phyloP scores from a whole-genome alignment of 2,329 filamentous ascomycete genomes.

The Anisogramma anomala region DNA sequence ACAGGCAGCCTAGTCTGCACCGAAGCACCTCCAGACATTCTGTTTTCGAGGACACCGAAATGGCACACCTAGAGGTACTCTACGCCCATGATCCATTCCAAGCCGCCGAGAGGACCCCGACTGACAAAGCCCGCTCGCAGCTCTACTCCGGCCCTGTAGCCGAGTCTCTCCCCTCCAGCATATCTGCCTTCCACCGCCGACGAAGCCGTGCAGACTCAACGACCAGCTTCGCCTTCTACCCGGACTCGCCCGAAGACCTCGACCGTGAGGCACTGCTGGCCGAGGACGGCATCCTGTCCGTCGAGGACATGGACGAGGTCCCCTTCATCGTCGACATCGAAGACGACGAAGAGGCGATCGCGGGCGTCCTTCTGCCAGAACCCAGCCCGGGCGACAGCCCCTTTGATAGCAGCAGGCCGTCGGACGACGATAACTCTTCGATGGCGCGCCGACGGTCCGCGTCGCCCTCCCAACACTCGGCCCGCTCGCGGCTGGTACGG shows the following conservation, averaged over 20 bases:
- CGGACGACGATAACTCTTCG: slow-evolving; percentile 28
- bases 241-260: slow-evolving; percentile 44
- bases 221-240: slow-evolving; percentile 82
- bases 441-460: slow-evolving; percentile 52
- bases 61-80: slow-evolving; percentile 85
- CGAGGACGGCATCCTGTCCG: slow-evolving; percentile 21
- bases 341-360: slow-evolving; percentile 18
- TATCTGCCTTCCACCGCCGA: slow-evolving; percentile 85
- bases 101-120: neutral
- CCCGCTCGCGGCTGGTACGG: slow-evolving; percentile 55
- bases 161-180: slow-evolving; percentile 88
- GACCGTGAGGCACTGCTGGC: slow-evolving; percentile 20
- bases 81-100: slow-evolving; percentile 1
- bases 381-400: slow-evolving; percentile 30
- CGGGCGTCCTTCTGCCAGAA: slow-evolving; percentile 17
- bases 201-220: slow-evolving; percentile 64
- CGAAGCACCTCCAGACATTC: slow-evolving; percentile 53
- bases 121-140: slow-evolving; percentile 23
- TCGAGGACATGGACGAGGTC: slow-evolving; percentile 28
- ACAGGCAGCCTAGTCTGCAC: slow-evolving; percentile 57
- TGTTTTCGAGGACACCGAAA: slow-evolving; percentile 91
- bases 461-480: slow-evolving; percentile 42
- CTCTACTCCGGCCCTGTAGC: slow-evolving; percentile 87
- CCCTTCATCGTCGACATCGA: slow-evolving; percentile 31
- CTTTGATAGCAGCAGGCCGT: slow-evolving; percentile 28